Evolutionary conservation across 2,329 filamentous ascomycete genomes (phyloP), one percentile per base, ranked within the genome.

Genomic region (Raffaelea albimanens): DNA sequence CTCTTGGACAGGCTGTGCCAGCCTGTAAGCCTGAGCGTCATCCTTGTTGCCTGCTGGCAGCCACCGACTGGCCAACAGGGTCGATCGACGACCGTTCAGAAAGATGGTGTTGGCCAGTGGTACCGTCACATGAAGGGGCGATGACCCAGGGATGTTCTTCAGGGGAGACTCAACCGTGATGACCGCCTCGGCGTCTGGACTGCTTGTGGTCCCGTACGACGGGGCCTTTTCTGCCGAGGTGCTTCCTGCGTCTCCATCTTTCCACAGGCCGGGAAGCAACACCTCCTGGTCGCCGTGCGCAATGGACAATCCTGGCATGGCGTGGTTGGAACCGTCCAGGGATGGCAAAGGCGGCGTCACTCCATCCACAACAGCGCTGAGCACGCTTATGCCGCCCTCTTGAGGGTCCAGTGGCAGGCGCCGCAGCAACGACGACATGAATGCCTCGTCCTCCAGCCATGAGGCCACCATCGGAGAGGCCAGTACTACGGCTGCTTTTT

Each of bases 31-130:
- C 18, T 14, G 8, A 4, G n/a, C 20, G 1, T n/a, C 22, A 4
- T 21, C 31, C 11, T 29, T 18, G 44, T 39, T 11, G 36, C 39
- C 18, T 1, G 31, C 5, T 25, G 43, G 43, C 25, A 52, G 46
- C 71, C 71, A 75, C 47, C 54, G 61, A 48, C 63, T 69, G 2
- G 67, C 65, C 23, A 75, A 58, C 8, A 87, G 63, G 1, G 80
- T 85, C 2, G 81, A 81, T 1, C 68, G 67, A 22, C 68, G 70
- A 41, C 80, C 83, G 51, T 82, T 91, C 36, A 81, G 76, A 58
- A 93, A 93, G 7, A 88, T 67, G 0, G 87, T 94, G 57, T 88
- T 87, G 38, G 87, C 82, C 22, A 93, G 67, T 2, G 86, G 86
- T 2, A 90, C 50, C 5, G 72, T 78, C 46, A 75, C 61, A 3